Percentiles rank a stretch among this genome's conserved stretches.
Evolutionary conservation across 1,139 yeast genomes (phyloP).

Genomic region (Candida neerlandica): DNA sequence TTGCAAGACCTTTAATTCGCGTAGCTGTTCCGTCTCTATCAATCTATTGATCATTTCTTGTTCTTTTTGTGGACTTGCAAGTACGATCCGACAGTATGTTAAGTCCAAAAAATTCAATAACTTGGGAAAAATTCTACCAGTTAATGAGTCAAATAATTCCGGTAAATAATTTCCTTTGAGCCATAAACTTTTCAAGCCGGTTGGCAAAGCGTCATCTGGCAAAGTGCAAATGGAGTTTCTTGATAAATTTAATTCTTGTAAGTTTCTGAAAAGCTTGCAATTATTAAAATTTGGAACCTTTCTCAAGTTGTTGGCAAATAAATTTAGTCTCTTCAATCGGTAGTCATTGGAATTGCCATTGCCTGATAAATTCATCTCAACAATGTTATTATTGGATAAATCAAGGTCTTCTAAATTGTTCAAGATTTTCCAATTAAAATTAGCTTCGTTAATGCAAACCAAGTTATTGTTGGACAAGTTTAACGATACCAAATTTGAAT

Average conservation of each 20-base stretch:
- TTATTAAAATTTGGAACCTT: slow-evolving; percentile 7
- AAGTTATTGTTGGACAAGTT: slow-evolving; percentile 30
- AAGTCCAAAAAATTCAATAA: slow-evolving; percentile 19
- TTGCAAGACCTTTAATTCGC: slow-evolving; percentile 6
- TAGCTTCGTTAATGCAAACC: slow-evolving; percentile 13
- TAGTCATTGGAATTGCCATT: slow-evolving; percentile 1
- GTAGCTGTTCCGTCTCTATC: slow-evolving; percentile 7
- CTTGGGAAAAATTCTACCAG: slow-evolving; percentile 17
- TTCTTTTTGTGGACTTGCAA: background rate
- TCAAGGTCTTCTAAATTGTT: slow-evolving; percentile 19
- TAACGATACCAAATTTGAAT: slow-evolving; percentile 20
- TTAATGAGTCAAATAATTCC: slow-evolving; percentile 12
- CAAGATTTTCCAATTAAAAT: slow-evolving; percentile 17
- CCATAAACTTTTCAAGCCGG: slow-evolving; percentile 17
- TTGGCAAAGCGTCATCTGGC: slow-evolving; percentile 17
- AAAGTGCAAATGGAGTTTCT: slow-evolving; percentile 24
- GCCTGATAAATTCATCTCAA: slow-evolving; percentile 10
- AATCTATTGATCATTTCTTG: slow-evolving; percentile 6
- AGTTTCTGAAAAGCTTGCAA: slow-evolving; percentile 15
- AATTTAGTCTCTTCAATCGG: slow-evolving; percentile 15
- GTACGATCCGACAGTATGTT: slow-evolving; percentile 18
- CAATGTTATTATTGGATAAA: slow-evolving; percentile 26
- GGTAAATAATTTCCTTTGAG: slow-evolving; percentile 25
- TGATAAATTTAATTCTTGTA: slow-evolving; percentile 24
- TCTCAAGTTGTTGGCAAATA: slow-evolving; percentile 25